Percentiles rank a stretch among this genome's conserved stretches.
Conservation (phyloP, 2,329 filamentous ascomycete species). For the Tolypocladium ovalisporum region DNA sequence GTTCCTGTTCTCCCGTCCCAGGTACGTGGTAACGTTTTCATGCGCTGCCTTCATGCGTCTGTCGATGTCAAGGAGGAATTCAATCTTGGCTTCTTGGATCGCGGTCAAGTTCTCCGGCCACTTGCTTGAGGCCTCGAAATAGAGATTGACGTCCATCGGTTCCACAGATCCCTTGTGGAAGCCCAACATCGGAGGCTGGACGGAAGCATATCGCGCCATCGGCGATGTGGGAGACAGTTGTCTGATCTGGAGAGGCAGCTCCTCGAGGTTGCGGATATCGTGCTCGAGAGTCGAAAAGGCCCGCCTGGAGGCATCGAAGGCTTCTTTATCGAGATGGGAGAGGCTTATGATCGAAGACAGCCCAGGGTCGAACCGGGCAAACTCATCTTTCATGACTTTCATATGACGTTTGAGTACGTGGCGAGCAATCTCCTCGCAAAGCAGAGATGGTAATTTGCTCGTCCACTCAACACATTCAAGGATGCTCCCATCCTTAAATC, state of each 20-base stretch:
- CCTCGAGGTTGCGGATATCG: conserved; percentile 66
- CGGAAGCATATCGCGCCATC: conserved; percentile 62
- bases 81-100: conserved; percentile 88
- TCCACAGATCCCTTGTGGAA: conserved; percentile 30
- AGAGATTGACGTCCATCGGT: conserved; percentile 70
- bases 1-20: conserved; percentile 72
- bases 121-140: conserved; percentile 84
- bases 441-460: conserved; percentile 47
- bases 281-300: conserved; percentile 65
- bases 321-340: conserved; percentile 34
- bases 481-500: conserved; percentile 93
- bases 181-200: conserved; percentile 29
- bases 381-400: conserved; percentile 41
- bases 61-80: conserved; percentile 71
- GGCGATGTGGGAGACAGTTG: conserved; percentile 66
- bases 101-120: conserved; percentile 90
- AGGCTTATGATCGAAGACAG: conserved; percentile 37
- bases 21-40: conserved; percentile 49
- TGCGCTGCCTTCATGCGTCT: conserved; percentile 55
- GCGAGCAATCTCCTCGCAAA: conserved; percentile 69
- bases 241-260: conserved; percentile 77
- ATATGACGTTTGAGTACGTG: conserved; percentile 65
- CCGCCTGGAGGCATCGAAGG: conserved; percentile 59
- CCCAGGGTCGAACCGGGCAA: conserved; percentile 39
- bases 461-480: conserved; percentile 85